A percentile compares a stretch with the other conserved stretches of the same genome.
Conservation (phyloP, 805 yeast species). For the Wickerhamomyces ciferrii region DNA sequence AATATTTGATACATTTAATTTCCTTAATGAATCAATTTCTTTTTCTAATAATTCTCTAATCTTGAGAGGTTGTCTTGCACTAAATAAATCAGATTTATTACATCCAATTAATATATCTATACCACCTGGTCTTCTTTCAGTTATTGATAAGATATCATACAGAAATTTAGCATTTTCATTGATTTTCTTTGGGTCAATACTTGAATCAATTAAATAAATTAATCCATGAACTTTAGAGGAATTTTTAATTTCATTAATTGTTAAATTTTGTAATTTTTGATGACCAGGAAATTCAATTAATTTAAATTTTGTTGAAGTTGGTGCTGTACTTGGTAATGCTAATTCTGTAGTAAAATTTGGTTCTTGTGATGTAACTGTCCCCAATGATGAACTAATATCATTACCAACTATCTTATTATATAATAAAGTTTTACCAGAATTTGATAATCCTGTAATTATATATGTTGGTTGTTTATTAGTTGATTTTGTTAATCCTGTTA, state of each 20-base stretch:
- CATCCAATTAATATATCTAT: constrained; percentile 73
- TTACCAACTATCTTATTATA: constrained; percentile 26
- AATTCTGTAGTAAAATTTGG: constrained; percentile 34
- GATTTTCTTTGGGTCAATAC: constrained; percentile 43
- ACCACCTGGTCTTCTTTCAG: constrained; percentile 66
- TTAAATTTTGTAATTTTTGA: constrained; percentile 58
- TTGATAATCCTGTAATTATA: constrained; percentile 59
- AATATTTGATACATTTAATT: constrained; percentile 36
- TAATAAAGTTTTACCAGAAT: constrained; percentile 63
- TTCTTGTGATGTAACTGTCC: constrained; percentile 47
- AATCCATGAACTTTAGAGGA: constrained; percentile 55
- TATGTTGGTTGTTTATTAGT: constrained; percentile 44
- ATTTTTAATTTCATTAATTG: constrained; percentile 40
- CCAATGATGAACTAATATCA: constrained; percentile 15
- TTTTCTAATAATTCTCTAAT: constrained; percentile 54
- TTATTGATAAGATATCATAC: constrained; percentile 49
- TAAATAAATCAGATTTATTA: constrained; percentile 83
- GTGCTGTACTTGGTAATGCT: constrained; percentile 33
- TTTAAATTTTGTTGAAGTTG: constrained; percentile 34
- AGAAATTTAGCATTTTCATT: constrained; percentile 53
- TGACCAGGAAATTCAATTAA: constrained; percentile 90
- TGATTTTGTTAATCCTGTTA: constrained; percentile 11
- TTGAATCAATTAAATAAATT: constrained; percentile 74
- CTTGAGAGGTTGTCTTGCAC: constrained; percentile 65
- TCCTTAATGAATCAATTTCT: constrained; percentile 56